Percentiles rank a stretch among this genome's conserved stretches.
Evolutionary conservation across 441 rosid genomes (phyloP).

Genomic region (Manihot esculenta): DNA sequence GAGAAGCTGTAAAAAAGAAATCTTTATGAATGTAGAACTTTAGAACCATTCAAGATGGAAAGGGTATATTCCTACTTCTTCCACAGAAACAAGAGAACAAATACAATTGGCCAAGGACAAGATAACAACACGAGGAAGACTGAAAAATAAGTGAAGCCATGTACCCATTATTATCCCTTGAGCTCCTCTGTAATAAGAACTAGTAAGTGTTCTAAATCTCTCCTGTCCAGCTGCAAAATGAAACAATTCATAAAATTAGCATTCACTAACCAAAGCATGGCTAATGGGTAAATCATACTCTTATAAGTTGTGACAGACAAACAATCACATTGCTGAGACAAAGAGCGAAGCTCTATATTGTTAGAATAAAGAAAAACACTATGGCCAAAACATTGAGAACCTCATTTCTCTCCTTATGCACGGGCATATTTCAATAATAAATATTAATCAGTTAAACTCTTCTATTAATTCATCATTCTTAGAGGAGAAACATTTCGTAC

Average conservation of each 20-base stretch:
- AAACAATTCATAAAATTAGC: slow-evolving; percentile 20
- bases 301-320: too few relatives aligned
- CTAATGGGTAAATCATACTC: background rate
- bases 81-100: background rate
- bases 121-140: background rate
- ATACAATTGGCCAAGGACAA: background rate
- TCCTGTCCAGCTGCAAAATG: slow-evolving; percentile 71
- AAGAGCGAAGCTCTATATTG: background rate
- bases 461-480: background rate
- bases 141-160: background rate
- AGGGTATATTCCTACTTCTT: background rate
- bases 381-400: background rate
- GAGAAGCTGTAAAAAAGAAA: background rate
- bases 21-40: background rate
- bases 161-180: slow-evolving; percentile 79
- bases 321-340: background rate
- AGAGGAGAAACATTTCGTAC: background rate
- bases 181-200: slow-evolving; percentile 85
- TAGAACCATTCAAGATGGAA: background rate
- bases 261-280: background rate
- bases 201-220: slow-evolving; percentile 78
- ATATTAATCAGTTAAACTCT: background rate
- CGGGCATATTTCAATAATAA: background rate
- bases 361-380: background rate
- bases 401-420: slow-evolving; percentile 3